Evolutionary conservation across 495 filamentous ascomycete species (phyloP).

Genomic region (Entonaema liquescens): DNA sequence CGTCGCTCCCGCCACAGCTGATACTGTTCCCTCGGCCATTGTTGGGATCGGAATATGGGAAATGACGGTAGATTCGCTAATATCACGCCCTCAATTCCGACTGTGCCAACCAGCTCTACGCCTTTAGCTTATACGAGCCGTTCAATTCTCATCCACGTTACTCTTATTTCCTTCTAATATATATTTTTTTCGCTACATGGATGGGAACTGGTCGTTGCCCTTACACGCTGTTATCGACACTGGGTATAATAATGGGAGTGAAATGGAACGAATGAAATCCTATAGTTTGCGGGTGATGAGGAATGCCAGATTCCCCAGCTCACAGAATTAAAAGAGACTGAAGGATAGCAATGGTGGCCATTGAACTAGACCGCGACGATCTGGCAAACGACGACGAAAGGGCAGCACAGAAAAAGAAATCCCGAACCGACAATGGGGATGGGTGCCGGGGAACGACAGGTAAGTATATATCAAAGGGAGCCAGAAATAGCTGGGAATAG

Average conservation of each 20-base stretch:
- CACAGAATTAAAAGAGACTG: conserved; percentile 44
- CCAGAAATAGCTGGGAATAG: too few relatives aligned
- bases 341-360: conserved; percentile 42
- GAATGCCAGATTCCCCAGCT: conserved; percentile 58
- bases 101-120: conserved; percentile 11
- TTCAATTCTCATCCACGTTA: conserved; percentile 3
- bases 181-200: conserved; percentile 28
- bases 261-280: conserved; percentile 33
- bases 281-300: conserved; percentile 40
- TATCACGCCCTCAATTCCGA: conserved; percentile 19
- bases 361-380: conserved; percentile 36
- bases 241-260: conserved; percentile 15
- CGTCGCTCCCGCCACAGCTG: conserved; percentile 39
- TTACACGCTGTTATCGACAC: conserved; percentile 7
- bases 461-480: conserved; percentile 28
- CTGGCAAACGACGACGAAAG: conserved; percentile 25
- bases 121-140: conserved; percentile 6
- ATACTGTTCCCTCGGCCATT: conserved; percentile 25
- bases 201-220: not conserved
- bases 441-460: conserved; percentile 29
- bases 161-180: conserved; percentile 2
- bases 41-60: not conserved
- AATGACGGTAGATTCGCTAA: conserved; percentile 10
- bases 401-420: conserved; percentile 13
- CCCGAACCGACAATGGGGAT: conserved; percentile 35